Base-by-base conservation (phyloP, 805 yeast species). In the Ogataea neopini region DNA sequence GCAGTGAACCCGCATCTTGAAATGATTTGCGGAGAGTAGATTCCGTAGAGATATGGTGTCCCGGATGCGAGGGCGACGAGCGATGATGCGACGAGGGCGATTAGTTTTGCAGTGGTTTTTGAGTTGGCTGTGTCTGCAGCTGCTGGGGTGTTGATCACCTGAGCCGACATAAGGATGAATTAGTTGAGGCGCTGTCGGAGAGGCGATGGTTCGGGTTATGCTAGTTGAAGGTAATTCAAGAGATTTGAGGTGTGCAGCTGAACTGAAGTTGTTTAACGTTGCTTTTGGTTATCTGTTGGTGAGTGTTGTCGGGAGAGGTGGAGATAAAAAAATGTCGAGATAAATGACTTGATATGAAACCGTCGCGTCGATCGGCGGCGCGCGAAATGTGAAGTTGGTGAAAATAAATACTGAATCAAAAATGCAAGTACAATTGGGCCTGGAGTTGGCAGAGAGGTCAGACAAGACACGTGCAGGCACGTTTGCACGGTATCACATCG, bases 1-100 rank as follows among this genome's bases (percentile, higher is more conserved):
- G 85, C 76, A 0, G 84, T 75, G 22, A 86, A 70, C 0, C 80
- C 75, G 19, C 85, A 79, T 54, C 74, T 68, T 20, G 71, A 67
- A 22, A 84, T 74, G 52, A 86, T 67, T 60, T 86, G 90, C 1
- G 92, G 91, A 1, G 89, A 82, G 60, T 80, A 86, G n/a, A 81
- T 79, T 0, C 91, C 87, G 61, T 81, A 86, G 11, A 84, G 68
- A 57, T 86, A 86, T 0, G 88, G 86, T 2, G 90, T 85, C 2
- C 94, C 92, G 3, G 88, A 76, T 0, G 85, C 89, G 40, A 85
- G 57, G 2, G 56, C 53, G 17, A 52, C 53, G 1, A 52, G 36
- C 19, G 52, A 49, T 3, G 53, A 49, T 10, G 44, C 44, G 25
- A 48, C 47, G 28, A 51, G 36, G 2, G 55, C 41, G n/a, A 46